Evolutionary conservation across 495 filamentous ascomycete species (phyloP), one percentile per base, ranked within the genome.

Genomic region (Penicillium turbatum): DNA sequence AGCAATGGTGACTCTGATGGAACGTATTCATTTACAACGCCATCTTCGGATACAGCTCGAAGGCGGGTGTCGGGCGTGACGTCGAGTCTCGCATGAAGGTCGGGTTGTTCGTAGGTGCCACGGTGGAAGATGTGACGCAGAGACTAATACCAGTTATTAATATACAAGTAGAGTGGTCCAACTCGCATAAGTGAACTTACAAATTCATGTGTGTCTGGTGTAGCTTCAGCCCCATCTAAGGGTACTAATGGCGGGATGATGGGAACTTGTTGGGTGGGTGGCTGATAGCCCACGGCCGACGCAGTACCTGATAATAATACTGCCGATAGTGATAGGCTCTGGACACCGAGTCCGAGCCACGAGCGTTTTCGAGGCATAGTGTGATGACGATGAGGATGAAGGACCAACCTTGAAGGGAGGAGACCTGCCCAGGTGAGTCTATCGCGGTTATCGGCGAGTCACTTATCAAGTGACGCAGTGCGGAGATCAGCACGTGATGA

Each of bases 101-200:
- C 70, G 6, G 89, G 89, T 55, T 95, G 79, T 57, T 82, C 72
- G 65, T 79, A 72, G 43, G 87, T 84, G 6, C 90, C 93, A 65
- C 96, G 92, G 62, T 93, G 90, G 71, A 89, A 90, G 48, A 97
- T 84, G 70, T 97, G 93, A 56, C 88, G 85, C 54, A 98, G 78
- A 6, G 82, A 87, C 86, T 93, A 69, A 27, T 17, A 42, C 31
- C n/a, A 24, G 42, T 60, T 16, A 67, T 56, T 50, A 57, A 6
- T 42, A 11, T 19, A 1, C 29, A 44, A 1, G 17, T n/a, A 17
- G 3, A 19, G 26, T 9, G 37, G 13, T 34, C 6, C 13, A 42
- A 38, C 16, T 31, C 19, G 37, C 29, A 36, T 52, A 8, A 39
- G 54, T 40, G 37, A 64, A 43, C 71, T 63, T 65, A 74, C 75